Evolutionary conservation across 495 filamentous ascomycete genomes (phyloP), one percentile per base, ranked within the genome.

Genomic region (Tricharina praecox): DNA sequence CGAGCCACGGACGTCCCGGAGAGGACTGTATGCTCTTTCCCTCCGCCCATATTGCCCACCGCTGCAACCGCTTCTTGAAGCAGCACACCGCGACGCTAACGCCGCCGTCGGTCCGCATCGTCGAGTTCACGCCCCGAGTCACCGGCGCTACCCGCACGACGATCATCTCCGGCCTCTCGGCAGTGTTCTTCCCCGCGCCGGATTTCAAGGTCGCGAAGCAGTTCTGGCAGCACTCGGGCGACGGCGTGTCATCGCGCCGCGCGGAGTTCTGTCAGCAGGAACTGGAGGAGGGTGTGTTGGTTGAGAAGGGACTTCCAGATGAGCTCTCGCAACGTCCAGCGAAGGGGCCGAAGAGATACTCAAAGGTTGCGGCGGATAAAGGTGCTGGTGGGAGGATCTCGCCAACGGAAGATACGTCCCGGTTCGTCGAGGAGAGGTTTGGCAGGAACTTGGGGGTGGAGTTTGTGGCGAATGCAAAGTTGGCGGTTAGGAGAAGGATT

Each of bases 171-270:
- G 64, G 67, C n/a, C 63, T 94, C 15, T 85, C 75, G 2, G 78
- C 77, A 34, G 75, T 93, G 7, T 54, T 95, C 36, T 86, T 77
- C 56, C 74, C 79, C 1, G 66, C 72, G 33, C 71, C 77, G 19
- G 62, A 73, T 21, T 80, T 76, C 45, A 60, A 73, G 4, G 64
- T 79, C 51, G 82, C 87, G 4, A 97, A 95, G 59, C 71, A 79
- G 52, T 93, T 87, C 57, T 97, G 90, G 90, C 90, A 95, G 53
- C 90, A 97, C 61, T 77, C 84, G 4, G 90, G 90, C n/a, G 85
- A 93, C 52, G 90, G 90, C 4, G 70, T 96, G 20, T 94, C 86
- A 1, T 93, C 85, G 63, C 80, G 90, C 34, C 75, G 86, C 15
- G 86, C 83, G 11, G 90, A 94, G 58, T 93, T 87, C 61, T 94